Percentiles rank a stretch among this genome's conserved stretches.
Evolutionary conservation across 768 basidiomycete genomes (phyloP).

Genomic region (Lentinula sp.): DNA sequence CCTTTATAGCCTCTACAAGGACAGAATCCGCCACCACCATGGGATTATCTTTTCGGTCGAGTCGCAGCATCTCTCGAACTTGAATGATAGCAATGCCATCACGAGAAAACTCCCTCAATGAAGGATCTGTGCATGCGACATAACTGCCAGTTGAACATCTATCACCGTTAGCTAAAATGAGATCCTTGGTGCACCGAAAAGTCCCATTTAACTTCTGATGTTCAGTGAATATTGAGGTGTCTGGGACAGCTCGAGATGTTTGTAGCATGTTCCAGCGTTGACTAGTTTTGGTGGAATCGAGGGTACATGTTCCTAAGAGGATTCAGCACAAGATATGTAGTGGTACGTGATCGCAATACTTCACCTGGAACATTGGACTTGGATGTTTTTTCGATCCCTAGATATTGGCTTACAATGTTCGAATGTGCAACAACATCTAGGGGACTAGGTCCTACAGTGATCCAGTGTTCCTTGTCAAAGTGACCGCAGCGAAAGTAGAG

Average conservation of each 20-base stretch:
- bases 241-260: neutral
- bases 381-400: neutral
- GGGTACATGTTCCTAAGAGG: neutral
- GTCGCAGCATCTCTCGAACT: neutral
- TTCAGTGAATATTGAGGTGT: neutral
- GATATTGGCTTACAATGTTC: neutral
- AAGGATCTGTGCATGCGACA: neutral
- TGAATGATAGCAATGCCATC: neutral
- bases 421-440: neutral
- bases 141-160: neutral
- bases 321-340: neutral
- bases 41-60: neutral
- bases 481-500: neutral
- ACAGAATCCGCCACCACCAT: neutral
- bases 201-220: neutral
- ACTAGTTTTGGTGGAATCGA: neutral
- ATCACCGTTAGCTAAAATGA: neutral
- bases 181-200: neutral
- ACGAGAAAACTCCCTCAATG: neutral
- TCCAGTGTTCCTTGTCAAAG: neutral
- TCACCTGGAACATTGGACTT: no score
- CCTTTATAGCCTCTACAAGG: neutral
- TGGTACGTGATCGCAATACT: no score
- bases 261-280: neutral
- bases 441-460: neutral